Conservation (phyloP, 2,329 filamentous ascomycete species). For the Epichloe brachyelytri region DNA sequence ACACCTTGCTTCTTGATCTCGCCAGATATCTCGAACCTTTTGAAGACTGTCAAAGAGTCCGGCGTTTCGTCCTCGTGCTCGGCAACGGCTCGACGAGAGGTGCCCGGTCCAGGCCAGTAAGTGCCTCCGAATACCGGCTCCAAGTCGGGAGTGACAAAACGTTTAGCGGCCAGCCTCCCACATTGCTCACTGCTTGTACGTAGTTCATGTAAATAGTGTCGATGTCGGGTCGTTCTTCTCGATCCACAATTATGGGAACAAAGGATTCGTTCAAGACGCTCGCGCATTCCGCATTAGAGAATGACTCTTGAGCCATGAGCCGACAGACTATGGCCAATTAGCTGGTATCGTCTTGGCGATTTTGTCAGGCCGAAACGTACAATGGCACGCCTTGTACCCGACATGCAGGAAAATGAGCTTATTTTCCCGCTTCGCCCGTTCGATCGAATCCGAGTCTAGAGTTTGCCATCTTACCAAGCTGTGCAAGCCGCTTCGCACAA, state of each 20-base stretch:
- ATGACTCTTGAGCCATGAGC: slow-evolving; percentile 87
- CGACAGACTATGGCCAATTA: slow-evolving; percentile 50
- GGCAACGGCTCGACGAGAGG: slow-evolving; percentile 24
- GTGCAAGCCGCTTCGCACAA: slow-evolving; percentile 58
- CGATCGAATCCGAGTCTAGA: slow-evolving; percentile 65
- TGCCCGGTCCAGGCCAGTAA: slow-evolving; percentile 79
- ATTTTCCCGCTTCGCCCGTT: slow-evolving; percentile 67
- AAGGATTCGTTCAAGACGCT: slow-evolving; percentile 74
- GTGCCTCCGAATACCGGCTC: slow-evolving; percentile 93
- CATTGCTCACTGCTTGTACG: slow-evolving; percentile 80
- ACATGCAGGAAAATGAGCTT: slow-evolving; percentile 88
- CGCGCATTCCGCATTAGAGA: slow-evolving; percentile 71
- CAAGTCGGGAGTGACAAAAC: slow-evolving; percentile 85
- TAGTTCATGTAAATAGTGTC: slow-evolving; percentile 99
- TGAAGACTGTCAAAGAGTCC: slow-evolving; percentile 72
- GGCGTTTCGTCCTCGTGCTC: slow-evolving; percentile 43
- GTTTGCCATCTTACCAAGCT: slow-evolving; percentile 89
- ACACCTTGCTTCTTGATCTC: slow-evolving; percentile 70
- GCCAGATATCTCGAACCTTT: slow-evolving; percentile 70
- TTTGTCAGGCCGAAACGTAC: slow-evolving; percentile 36
- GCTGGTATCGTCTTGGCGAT: slow-evolving; percentile 3
- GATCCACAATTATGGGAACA: slow-evolving; percentile 83
- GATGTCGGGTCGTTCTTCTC: slow-evolving; percentile 86
- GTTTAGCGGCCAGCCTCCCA: slow-evolving; percentile 88
- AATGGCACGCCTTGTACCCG: slow-evolving; percentile 91